Evolutionary conservation across 2,329 filamentous ascomycete species (phyloP).

Genomic region (Cercospora berteroae): DNA sequence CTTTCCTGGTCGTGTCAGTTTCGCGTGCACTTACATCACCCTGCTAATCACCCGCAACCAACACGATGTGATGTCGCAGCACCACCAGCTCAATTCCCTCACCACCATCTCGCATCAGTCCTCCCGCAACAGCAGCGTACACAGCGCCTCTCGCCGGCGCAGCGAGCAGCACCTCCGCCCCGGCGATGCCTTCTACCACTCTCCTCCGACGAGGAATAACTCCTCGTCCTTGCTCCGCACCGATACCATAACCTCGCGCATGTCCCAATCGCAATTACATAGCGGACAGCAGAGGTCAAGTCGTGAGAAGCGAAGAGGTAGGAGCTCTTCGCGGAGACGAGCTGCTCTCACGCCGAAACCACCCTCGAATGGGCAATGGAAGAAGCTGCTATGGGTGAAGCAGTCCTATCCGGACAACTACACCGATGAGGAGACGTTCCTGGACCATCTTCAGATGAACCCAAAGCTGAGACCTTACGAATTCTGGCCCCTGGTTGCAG

Average conservation of each 20-base stretch:
- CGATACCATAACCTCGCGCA: slow-evolving; percentile 32
- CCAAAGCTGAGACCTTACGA: slow-evolving; percentile 92
- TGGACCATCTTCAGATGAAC: slow-evolving; percentile 93
- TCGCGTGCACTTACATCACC: slow-evolving; percentile 4
- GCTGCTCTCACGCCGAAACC: slow-evolving; percentile 42
- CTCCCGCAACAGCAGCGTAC: slow-evolving; percentile 23
- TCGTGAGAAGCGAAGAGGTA: slow-evolving; percentile 53
- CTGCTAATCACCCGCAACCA: neutral
- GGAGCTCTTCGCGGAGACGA: slow-evolving; percentile 62
- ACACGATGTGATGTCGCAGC: slow-evolving; percentile 10
- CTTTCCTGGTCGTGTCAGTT: neutral
- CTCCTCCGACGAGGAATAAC: slow-evolving; percentile 57
- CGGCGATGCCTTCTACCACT: slow-evolving; percentile 74
- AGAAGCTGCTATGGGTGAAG: slow-evolving; percentile 97
- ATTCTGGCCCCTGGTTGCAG: slow-evolving; percentile 94
- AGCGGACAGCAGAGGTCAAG: slow-evolving; percentile 26
- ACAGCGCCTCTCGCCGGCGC: slow-evolving; percentile 14
- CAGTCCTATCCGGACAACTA: slow-evolving; percentile 99
- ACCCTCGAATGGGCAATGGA: slow-evolving; percentile 63
- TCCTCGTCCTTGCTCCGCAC: slow-evolving; percentile 31
- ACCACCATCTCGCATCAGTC: slow-evolving; percentile 16
- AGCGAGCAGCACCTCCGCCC: slow-evolving; percentile 61
- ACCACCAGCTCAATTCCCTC: slow-evolving; percentile 3
- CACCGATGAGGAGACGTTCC: slow-evolving; percentile 92
- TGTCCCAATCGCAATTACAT: slow-evolving; percentile 6